Base-by-base conservation (phyloP, 371 early-diverging fungal species). In the Massospora cicadina region DNA sequence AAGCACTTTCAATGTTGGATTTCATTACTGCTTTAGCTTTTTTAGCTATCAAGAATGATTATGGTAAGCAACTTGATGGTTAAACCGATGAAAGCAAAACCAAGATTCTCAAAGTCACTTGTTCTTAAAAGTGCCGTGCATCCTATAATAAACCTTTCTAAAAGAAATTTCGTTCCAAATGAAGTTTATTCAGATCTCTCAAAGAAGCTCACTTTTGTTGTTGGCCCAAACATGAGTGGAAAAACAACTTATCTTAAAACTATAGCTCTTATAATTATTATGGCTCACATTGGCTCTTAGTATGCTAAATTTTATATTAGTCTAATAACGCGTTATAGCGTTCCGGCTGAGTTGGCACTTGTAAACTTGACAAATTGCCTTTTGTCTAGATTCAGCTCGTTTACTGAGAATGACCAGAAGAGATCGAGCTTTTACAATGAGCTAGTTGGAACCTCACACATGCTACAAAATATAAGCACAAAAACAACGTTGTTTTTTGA, bases 191-290 rank as follows among this genome's bases (percentile, higher is more conserved):
- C 84, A 0, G 76, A 81, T 24, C 68, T 74, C 1, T 78, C 78
- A 0, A 75, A 77, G 23, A 88, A 80, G 23, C 81, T 98, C 65
- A 90, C 91, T 54, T 76, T 98, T 13, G 84, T 98, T 7, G 95
- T 93, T 0, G 99, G 99, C 0, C 92, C 98, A 0, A 99, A 99
- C 71, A 98, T 98, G 98, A 88, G 87, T 61, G 97, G 97, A 17
- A 96, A 96, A 71, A 85, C 91, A 17, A 93, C 98, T 2, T 98
- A 97, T 70, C 68, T 98, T 31, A 81, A 87, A n/a, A 94, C 93
- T 66, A 76, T 95, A 23, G 91, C 91, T 0, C 75, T 95, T 13
- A 67, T 95, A 53, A 76, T 70, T n/a, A 80, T 98, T 57, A 84
- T 99, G 85, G 94, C 95, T 0, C 98, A 99, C 56, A 88, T 93